Evolutionary conservation across 2,329 filamentous ascomycete genomes (phyloP).

Genomic region (Calonectria leucothoes): DNA sequence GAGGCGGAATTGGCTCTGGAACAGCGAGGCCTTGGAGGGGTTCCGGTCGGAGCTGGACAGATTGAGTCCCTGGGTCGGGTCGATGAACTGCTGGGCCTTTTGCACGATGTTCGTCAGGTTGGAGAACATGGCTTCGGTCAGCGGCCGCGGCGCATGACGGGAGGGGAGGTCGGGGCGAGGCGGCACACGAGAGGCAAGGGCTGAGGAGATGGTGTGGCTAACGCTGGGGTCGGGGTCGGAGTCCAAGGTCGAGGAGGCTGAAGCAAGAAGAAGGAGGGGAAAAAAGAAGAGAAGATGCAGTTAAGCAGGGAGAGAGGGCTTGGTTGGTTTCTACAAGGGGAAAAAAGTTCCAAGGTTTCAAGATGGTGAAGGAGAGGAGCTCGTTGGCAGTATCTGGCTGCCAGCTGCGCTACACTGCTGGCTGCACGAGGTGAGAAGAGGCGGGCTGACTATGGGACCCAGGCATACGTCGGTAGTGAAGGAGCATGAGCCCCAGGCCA

Average conservation of each 20-base stretch:
- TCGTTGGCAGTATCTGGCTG: conserved; percentile 2
- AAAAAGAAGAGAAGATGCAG: neutral
- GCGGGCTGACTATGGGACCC: conserved; percentile 12
- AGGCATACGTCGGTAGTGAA: neutral
- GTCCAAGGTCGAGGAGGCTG: neutral
- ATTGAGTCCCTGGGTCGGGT: conserved; percentile 82
- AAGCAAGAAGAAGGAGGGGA: neutral
- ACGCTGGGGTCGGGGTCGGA: neutral
- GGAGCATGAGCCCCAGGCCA: neutral
- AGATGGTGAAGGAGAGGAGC: conserved; percentile 2
- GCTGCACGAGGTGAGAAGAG: conserved; percentile 4
- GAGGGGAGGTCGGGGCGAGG: conserved; percentile 30
- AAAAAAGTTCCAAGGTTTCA: neutral
- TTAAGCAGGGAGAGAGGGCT: neutral
- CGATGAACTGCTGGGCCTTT: conserved; percentile 95
- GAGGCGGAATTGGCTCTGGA: conserved; percentile 96
- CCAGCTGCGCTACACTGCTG: conserved; percentile 10
- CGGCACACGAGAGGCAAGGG: conserved; percentile 25
- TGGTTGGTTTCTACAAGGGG: neutral
- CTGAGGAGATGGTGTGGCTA: conserved; percentile 6
- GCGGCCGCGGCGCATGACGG: conserved; percentile 54
- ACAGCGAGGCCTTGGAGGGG: conserved; percentile 91
- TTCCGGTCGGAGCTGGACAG: conserved; percentile 80
- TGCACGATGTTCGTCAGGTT: conserved; percentile 85
- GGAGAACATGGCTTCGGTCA: conserved; percentile 66